A percentile compares a stretch with the other conserved stretches of the same genome.
These are phyloP conservation scores for Amphicarpaea edgeworthii DNA, from an alignment of 306 rosid genomes.

Conservation along the genomic window DNA sequence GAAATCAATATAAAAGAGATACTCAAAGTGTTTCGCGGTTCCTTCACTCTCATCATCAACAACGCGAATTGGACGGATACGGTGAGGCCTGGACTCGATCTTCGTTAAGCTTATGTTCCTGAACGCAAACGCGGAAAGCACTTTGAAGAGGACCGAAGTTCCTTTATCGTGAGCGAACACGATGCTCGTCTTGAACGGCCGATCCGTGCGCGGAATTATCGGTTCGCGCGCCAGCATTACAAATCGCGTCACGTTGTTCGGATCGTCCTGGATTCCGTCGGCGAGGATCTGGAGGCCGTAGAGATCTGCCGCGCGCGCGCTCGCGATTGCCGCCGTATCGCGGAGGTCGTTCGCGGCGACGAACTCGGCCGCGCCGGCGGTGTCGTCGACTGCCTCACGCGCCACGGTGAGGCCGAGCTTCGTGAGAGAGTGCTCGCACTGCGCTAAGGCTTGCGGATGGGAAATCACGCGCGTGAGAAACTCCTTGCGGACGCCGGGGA, in stretches of 20 bases:
- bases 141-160: constrained; percentile 89
- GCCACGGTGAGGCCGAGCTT: constrained; percentile 84
- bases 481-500: constrained; percentile 85
- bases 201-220: constrained; percentile 84
- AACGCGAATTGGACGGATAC: constrained; percentile 83
- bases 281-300: constrained; percentile 81
- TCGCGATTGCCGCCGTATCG: constrained; percentile 88
- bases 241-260: constrained; percentile 89
- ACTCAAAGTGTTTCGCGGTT: constrained; percentile 93
- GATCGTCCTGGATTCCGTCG: constrained; percentile 90
- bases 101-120: constrained; percentile 89
- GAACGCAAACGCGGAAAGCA: constrained; percentile 90
- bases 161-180: constrained; percentile 96
- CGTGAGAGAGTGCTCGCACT: constrained; percentile 86
- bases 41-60: constrained; percentile 83
- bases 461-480: constrained; percentile 84
- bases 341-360: constrained; percentile 74
- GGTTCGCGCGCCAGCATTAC: constrained; percentile 97
- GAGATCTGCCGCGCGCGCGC: constrained; percentile 88
- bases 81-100: constrained; percentile 93
- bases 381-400: constrained; percentile 95
- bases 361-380: constrained; percentile 93
- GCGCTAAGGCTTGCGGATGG: constrained; percentile 93
- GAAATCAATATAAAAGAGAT: constrained; percentile 89
- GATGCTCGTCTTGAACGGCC: constrained; percentile 93